These are phyloP conservation scores for Teratosphaeria destructans DNA, from an alignment of 2,329 filamentous ascomycete genomes.

Conservation along the genomic window DNA sequence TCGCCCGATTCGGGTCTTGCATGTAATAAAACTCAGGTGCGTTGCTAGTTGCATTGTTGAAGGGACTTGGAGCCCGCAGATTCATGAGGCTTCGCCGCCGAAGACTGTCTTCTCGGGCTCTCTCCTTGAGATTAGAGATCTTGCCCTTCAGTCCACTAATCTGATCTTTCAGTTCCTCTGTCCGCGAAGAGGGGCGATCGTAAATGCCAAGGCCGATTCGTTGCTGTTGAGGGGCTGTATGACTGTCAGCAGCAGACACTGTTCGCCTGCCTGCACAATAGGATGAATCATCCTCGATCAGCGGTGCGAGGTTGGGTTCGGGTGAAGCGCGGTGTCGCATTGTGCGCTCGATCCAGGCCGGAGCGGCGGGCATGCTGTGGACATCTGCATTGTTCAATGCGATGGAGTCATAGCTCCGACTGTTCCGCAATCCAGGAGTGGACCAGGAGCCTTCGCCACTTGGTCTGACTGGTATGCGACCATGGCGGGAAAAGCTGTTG, in stretches of 20 bases:
- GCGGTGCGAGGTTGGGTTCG: constrained; percentile 30
- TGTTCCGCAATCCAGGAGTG: constrained; percentile 17
- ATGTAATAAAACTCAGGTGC: constrained; percentile 23
- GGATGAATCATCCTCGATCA: constrained; percentile 30
- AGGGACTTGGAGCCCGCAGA: constrained; percentile 60
- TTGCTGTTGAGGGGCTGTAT: not conserved
- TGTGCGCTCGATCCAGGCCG: constrained; percentile 8
- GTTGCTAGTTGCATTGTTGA: constrained; percentile 51
- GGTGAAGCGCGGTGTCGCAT: constrained; percentile 29
- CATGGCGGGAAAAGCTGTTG: constrained; percentile 3
- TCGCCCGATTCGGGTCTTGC: constrained; percentile 8
- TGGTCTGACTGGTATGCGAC: constrained; percentile 11
- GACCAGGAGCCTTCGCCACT: constrained; percentile 5
- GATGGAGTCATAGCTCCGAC: constrained; percentile 19
- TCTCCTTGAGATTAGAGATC: constrained; percentile 68
- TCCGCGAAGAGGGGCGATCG: constrained; percentile 56
- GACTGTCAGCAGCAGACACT: not conserved
- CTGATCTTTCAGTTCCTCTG: constrained; percentile 67
- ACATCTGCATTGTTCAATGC: constrained; percentile 3
- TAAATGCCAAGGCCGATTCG: constrained; percentile 35
- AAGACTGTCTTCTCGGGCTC: constrained; percentile 67
- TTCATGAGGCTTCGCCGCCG: constrained; percentile 68
- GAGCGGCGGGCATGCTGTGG: not conserved
- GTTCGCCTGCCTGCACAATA: not conserved
- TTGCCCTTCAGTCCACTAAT: constrained; percentile 78